Evolutionary conservation across 768 basidiomycete species (phyloP), one percentile per base, ranked within the genome.

Genomic region (Mycena indigotica): DNA sequence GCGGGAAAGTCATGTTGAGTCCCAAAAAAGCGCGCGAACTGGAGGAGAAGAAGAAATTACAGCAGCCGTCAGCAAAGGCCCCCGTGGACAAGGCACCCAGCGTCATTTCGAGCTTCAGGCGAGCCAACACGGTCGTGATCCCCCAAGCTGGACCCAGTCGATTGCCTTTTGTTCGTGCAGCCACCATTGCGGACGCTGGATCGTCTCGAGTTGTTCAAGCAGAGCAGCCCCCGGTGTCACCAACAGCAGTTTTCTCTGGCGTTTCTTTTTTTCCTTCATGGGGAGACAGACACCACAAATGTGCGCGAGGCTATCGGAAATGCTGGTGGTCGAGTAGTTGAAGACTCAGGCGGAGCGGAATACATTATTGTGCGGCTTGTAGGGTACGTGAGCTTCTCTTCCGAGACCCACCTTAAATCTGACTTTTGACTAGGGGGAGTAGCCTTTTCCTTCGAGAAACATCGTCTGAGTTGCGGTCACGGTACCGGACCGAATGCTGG

Each of bases 401-500:
- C 25, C 23, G 21, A 28, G 8, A 17, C 10, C 12, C 4, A 23
- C 21, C 1, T n/a, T 25, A 52, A 2, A 48, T 66, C 32, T 5
- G 28, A 24, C 46, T 5, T 28, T 48, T 19, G 8, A 6, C 56
- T n/a, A 92, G 90, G 65, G 90, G 89, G 25, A 89, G 87, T 63
- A 84, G 84, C 60, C 61, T 89, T n/a, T 90, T 79, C 62, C 73
- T 71, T 2, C 78, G 81, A 28, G 89, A 91, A 66, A 66, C 70
- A 4, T 84, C 86, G 52, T 70, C 74, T 5, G 12, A 30, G 1
- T 65, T 77, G 60, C 78, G 82, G 45, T 53, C 63, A 3, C 87
- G 84, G 63, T 92, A 86, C 65, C 83, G 94, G 41, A 96, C 95
- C 0, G 95, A 97, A 70, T 95, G 92, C 68, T 98, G 95, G 95